phyloP scores from a whole-genome alignment of 805 yeast species.

The Lipomyces orientalis region DNA sequence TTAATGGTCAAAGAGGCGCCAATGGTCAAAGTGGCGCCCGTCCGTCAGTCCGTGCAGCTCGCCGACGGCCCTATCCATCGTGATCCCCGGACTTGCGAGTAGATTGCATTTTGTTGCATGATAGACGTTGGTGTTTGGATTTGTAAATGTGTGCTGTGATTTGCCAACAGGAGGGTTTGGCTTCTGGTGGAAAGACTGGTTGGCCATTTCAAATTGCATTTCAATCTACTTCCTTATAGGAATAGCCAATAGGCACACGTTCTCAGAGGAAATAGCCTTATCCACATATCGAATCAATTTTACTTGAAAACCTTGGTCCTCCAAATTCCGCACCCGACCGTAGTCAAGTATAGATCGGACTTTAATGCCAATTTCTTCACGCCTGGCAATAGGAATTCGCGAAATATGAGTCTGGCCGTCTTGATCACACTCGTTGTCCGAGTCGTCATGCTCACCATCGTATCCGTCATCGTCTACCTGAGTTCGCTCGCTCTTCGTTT shows the following conservation, averaged over 20 bases:
- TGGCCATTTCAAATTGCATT: not conserved
- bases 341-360: constrained; percentile 80
- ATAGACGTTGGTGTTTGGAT: not conserved
- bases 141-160: no score
- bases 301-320: constrained; percentile 44
- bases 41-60: no score
- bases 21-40: no score
- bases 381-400: constrained; percentile 53
- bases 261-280: constrained; percentile 67
- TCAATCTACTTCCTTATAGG: not conserved
- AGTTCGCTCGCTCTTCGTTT: not conserved
- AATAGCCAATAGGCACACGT: constrained; percentile 57
- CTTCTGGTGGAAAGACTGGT: not conserved
- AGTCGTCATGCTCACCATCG: constrained; percentile 12
- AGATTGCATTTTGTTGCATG: not conserved
- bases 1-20: no score
- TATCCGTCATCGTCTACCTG: constrained; percentile 2
- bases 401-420: constrained; percentile 51
- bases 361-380: constrained; percentile 65
- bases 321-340: constrained; percentile 62
- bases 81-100: no score
- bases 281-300: constrained; percentile 65
- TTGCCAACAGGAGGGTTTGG: not conserved
- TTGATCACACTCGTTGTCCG: constrained; percentile 45
- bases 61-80: no score